These are phyloP conservation scores for Candida nonsorbophila DNA, from an alignment of 805 yeast genomes.

Conservation along the genomic window DNA sequence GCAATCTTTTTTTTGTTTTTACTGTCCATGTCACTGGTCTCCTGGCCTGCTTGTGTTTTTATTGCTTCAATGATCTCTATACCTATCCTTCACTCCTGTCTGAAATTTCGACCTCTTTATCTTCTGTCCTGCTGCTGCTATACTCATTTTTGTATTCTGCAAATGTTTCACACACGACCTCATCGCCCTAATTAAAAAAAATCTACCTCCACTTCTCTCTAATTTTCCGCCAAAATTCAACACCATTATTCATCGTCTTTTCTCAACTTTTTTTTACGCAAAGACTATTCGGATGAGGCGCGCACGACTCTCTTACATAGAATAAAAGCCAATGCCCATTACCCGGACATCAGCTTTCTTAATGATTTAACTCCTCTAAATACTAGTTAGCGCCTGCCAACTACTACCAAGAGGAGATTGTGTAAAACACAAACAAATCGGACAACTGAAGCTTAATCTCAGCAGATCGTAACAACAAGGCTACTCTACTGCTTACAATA, in stretches of 20 bases:
- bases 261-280: not conserved
- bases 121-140: no score
- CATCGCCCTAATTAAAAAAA: no score
- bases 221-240: not conserved
- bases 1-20: constrained; percentile 33
- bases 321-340: no score
- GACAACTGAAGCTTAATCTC: constrained; percentile 7
- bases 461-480: no score
- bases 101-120: not conserved
- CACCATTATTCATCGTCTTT: no score
- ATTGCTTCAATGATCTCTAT: not conserved
- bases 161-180: no score
- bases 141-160: no score
- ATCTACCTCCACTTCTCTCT: no score
- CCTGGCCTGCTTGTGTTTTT: not conserved
- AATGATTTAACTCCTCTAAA: constrained; percentile 8
- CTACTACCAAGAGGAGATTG: constrained; percentile 8
- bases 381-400: constrained; percentile 7
- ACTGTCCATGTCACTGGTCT: not conserved
- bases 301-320: constrained; percentile 1
- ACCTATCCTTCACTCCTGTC: not conserved
- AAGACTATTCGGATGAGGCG: constrained; percentile 1
- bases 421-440: constrained; percentile 7
- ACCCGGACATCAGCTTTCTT: constrained; percentile 4
- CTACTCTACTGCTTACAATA: no score